A percentile compares a stretch with the other conserved stretches of the same genome.
phyloP scores from a whole-genome alignment of 192 early-diverging fungal species.

The Podila minutissima region DNA sequence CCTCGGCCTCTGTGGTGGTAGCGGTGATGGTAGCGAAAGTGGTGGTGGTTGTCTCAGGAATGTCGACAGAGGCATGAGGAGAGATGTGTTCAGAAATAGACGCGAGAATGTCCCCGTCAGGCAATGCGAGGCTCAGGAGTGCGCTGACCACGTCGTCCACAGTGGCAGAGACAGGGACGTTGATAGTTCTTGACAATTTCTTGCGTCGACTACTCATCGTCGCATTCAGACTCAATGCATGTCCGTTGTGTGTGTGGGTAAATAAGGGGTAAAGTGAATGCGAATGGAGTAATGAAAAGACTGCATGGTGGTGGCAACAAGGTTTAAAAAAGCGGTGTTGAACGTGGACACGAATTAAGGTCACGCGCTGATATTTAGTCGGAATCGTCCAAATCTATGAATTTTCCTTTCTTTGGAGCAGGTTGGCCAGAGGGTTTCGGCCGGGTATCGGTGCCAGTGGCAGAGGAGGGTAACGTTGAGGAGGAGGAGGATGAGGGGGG shows the following conservation, averaged over 20 bases:
- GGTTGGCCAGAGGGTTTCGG: neutral
- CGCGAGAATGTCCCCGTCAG: neutral
- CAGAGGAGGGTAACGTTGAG: neutral
- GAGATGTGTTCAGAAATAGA: neutral
- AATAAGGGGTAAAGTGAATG: neutral
- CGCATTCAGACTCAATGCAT: neutral
- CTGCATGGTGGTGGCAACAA: neutral
- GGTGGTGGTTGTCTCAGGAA: neutral
- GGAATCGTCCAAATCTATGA: neutral
- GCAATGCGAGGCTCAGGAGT: neutral
- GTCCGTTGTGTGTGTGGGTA: neutral
- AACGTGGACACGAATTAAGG: neutral
- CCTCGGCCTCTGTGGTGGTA: neutral
- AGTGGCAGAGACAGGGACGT: neutral
- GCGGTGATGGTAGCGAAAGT: neutral
- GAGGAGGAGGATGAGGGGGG: neutral
- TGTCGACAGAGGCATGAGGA: no score
- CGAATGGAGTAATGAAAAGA: neutral
- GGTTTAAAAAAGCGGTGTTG: neutral
- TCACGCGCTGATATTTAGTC: neutral
- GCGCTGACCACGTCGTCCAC: neutral
- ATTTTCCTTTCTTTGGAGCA: neutral
- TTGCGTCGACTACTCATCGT: slow-evolving; percentile 2
- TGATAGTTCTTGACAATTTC: neutral
- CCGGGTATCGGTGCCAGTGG: neutral